Evolutionary conservation across 2,329 filamentous ascomycete genomes (phyloP), one percentile per base, ranked within the genome.

Genomic region (Cucurbitaria berberidis): DNA sequence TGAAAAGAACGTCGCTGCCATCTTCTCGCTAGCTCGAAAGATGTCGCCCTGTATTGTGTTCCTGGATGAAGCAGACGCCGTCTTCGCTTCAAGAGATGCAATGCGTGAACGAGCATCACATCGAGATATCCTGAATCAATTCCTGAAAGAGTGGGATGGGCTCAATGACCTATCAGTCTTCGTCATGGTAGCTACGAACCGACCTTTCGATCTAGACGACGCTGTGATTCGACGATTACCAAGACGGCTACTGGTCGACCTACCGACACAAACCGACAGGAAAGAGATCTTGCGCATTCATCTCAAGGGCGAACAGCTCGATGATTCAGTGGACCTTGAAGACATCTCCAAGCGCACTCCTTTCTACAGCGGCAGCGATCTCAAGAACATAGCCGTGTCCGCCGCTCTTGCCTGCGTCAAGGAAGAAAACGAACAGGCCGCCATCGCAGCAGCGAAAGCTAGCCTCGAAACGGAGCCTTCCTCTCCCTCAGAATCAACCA

Each of bases 161-260:
- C 88, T 98, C 80, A 89, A 90, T 64, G 82, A 86, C 53, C 84
- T 87, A 41, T 89, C 89, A 16, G 91, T 93, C 2, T 98, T 99
- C 73, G 93, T 99, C 74, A 97, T 99, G 92, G 92, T 98, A 0
- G 93, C 95, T 24, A 98, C 93, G 8, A 98, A 99, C 74, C 84
- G 93, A 9, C 95, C 95, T 0, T 97, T 96, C 68, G 95, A 98
- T 68, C 84, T 99, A 1, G 95, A 99, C 67, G 90, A 95, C 64
- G 90, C 90, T 9, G 89, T 95, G 9, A 81, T 95, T 40, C 83
- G 90, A n/a, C 83, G 90, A 11, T 78, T 93, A 19, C 90, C 90
- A 1, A 81, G 90, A 48, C 84, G 89, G 36, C 78, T 93, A 30
- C 81, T 93, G 0, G 84, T 93, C 35, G 90, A 93, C 68, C 78